Evolutionary conservation across 2,329 filamentous ascomycete species (phyloP).

Genomic region (Beauveria pseudobassiana): DNA sequence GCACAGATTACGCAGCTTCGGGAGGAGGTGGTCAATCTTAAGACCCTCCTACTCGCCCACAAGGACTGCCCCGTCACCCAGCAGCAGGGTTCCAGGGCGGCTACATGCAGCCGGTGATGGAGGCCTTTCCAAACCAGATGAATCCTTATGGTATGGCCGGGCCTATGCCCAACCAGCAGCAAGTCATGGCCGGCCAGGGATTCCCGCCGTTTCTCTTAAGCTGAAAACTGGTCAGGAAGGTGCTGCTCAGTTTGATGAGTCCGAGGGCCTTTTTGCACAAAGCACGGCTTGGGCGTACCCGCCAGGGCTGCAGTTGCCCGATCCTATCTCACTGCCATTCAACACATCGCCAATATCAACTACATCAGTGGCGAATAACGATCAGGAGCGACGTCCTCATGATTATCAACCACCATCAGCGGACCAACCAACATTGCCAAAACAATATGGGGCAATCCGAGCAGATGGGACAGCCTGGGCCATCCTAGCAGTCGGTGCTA

Average conservation of each 20-base stretch:
- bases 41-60: constrained; percentile 85
- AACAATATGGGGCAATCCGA: too few relatives aligned
- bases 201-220: constrained; percentile 51
- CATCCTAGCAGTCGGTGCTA: too few relatives aligned
- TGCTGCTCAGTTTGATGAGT: not conserved
- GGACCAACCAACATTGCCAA: too few relatives aligned
- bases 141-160: constrained; percentile 53
- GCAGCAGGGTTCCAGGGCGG: constrained; percentile 59
- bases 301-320: too few relatives aligned
- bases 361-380: too few relatives aligned
- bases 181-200: constrained; percentile 49
- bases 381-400: too few relatives aligned
- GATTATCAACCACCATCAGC: too few relatives aligned
- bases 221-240: constrained; percentile 11
- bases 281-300: too few relatives aligned
- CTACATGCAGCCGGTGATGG: constrained; percentile 49
- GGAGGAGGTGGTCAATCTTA: constrained; percentile 91
- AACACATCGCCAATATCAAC: too few relatives aligned
- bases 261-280: not conserved
- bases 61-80: constrained; percentile 94
- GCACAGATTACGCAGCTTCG: constrained; percentile 76
- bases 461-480: too few relatives aligned
- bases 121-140: constrained; percentile 46
- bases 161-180: constrained; percentile 42
- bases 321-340: too few relatives aligned